These are phyloP conservation scores for Betula pendula DNA, from an alignment of 306 rosid species.

Conservation along the genomic window DNA sequence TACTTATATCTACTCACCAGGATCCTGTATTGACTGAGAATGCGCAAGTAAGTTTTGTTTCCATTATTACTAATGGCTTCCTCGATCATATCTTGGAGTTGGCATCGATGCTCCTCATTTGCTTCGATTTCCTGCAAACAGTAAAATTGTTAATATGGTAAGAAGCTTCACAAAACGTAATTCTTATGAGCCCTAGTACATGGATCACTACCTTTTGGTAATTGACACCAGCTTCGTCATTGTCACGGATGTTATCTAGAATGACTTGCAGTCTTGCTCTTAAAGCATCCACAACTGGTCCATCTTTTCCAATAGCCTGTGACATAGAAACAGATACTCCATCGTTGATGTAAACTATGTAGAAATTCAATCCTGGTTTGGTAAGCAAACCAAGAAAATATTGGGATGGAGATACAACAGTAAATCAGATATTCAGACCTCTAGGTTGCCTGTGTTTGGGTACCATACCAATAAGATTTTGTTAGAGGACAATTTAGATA, in stretches of 20 bases:
- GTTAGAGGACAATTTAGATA: not conserved
- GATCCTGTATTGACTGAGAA: conserved; percentile 65
- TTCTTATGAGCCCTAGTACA: not conserved
- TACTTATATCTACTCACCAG: conserved; percentile 40
- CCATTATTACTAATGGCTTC: conserved; percentile 56
- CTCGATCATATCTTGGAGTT: conserved; percentile 62
- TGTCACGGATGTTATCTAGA: conserved; percentile 63
- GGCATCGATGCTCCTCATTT: conserved; percentile 58
- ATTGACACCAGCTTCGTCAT: conserved; percentile 61
- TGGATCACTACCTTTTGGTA: conserved; percentile 42
- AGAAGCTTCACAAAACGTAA: conserved; percentile 1
- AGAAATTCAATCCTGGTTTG: not conserved
- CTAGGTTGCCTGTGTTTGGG: not conserved
- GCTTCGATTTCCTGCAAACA: conserved; percentile 54
- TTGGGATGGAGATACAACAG: not conserved
- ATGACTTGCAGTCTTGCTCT: conserved; percentile 52
- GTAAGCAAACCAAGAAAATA: not conserved
- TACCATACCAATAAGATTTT: not conserved
- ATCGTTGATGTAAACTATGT: not conserved
- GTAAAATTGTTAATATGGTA: conserved; percentile 19
- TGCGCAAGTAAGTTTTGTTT: conserved; percentile 58
- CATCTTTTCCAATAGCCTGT: conserved; percentile 50
- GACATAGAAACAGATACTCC: conserved; percentile 13
- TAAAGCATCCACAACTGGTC: conserved; percentile 44
- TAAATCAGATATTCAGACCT: not conserved